phyloP scores from a whole-genome alignment of 148 eudicot genomes.

The Drosera capensis region DNA sequence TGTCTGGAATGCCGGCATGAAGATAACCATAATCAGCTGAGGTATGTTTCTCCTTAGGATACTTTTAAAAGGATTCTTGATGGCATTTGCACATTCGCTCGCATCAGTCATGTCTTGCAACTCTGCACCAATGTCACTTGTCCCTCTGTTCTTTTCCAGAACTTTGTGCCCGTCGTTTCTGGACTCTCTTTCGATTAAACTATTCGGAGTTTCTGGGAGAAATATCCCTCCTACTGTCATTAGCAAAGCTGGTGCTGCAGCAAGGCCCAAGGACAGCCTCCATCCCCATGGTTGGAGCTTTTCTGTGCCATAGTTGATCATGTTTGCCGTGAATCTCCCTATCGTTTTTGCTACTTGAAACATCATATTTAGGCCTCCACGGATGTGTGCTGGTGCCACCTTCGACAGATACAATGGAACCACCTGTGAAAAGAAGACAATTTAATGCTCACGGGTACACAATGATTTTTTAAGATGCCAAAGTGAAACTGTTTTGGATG shows the following conservation, averaged over 20 bases:
- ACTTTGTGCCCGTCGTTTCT: constrained; percentile 41
- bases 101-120: constrained; percentile 60
- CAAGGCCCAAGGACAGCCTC: constrained; percentile 81
- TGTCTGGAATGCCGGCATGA: constrained; percentile 74
- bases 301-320: constrained; percentile 68
- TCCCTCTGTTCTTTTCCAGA: constrained; percentile 53
- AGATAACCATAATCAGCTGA: constrained; percentile 59
- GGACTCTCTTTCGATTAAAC: constrained; percentile 53
- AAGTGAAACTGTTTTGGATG: no score
- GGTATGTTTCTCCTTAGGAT: constrained; percentile 70
- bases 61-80: constrained; percentile 66
- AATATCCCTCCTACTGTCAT: constrained; percentile 69
- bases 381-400: constrained; percentile 76
- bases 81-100: constrained; percentile 56
- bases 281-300: constrained; percentile 91
- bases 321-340: constrained; percentile 76
- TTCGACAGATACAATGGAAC: constrained; percentile 87
- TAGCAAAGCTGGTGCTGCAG: constrained; percentile 64
- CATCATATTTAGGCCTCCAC: constrained; percentile 79
- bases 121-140: constrained; percentile 40
- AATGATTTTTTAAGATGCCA: no score
- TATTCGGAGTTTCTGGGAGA: constrained; percentile 89
- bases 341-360: constrained; percentile 83
- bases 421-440: constrained; percentile 33
- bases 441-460: no score